Conservation (phyloP, 176 grass and related monocot genomes). For the Poa pratensis region DNA sequence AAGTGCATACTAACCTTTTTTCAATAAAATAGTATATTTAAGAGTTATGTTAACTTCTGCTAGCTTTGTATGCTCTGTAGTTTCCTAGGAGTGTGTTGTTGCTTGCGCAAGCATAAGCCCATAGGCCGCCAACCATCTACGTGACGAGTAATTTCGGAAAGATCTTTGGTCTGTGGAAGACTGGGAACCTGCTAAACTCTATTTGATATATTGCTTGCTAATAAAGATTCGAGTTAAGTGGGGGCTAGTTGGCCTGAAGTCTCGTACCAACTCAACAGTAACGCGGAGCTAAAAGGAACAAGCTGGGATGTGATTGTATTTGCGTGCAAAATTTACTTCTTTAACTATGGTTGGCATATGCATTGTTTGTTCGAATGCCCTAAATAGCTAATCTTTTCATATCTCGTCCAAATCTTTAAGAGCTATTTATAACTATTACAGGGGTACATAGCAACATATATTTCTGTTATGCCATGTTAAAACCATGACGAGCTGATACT, state of each 20-base stretch:
- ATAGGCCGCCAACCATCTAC: conserved; percentile 16
- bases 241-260: background rate
- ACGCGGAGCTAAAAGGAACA: conserved; percentile 24
- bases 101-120: too few species aligned
- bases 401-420: conserved; percentile 32
- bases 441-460: background rate
- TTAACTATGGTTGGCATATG: background rate
- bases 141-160: conserved; percentile 16
- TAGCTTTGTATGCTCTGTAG: conserved; percentile 9
- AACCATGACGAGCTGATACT: conserved; percentile 24
- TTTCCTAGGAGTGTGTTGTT: conserved; percentile 16
- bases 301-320: conserved; percentile 10
- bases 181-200: background rate
- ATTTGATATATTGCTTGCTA: conserved; percentile 14
- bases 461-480: conserved; percentile 33
- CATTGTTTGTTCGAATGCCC: background rate
- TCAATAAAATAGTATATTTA: background rate
- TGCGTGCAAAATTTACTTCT: conserved; percentile 17
- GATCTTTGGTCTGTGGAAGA: conserved; percentile 7
- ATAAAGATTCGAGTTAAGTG: background rate
- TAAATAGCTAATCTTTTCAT: conserved; percentile 1
- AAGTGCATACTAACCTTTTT: background rate
- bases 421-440: conserved; percentile 8
- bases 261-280: background rate
- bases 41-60: conserved; percentile 12